phyloP scores from a whole-genome alignment of 2,329 filamentous ascomycete genomes.

The Fusarium sp. region DNA sequence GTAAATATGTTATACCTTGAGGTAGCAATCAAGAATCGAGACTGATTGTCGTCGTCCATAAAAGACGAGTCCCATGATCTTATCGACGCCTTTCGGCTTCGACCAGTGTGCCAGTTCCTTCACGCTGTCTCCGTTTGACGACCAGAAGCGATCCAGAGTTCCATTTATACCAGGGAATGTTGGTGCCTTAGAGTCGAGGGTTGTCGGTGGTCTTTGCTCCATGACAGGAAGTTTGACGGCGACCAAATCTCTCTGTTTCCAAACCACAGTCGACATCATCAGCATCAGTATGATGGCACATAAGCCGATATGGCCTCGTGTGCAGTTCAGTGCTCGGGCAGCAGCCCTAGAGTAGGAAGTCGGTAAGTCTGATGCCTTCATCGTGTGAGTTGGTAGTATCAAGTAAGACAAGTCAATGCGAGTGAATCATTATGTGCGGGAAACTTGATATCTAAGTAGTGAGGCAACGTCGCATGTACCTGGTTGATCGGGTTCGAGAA shows the following conservation, averaged over 20 bases:
- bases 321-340: conserved; percentile 19
- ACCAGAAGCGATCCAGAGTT: conserved; percentile 41
- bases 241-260: conserved; percentile 33
- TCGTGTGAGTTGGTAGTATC: background rate
- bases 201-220: conserved; percentile 13
- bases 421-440: background rate
- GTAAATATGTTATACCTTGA: conserved; percentile 49
- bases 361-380: conserved; percentile 25
- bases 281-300: conserved; percentile 35
- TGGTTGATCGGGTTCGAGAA: background rate
- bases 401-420: background rate
- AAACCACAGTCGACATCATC: conserved; percentile 34
- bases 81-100: conserved; percentile 39
- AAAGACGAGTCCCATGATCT: conserved; percentile 61
- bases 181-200: background rate
- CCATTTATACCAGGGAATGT: background rate
- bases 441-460: conserved; percentile 27
- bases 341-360: background rate
- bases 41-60: conserved; percentile 59
- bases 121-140: conserved; percentile 34
- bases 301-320: conserved; percentile 30
- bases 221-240: conserved; percentile 20
- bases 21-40: conserved; percentile 61
- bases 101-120: conserved; percentile 37
- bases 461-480: background rate